Evolutionary conservation across 2,329 filamentous ascomycete genomes (phyloP).

Genomic region (Arthrobotrys pseudoclavata): DNA sequence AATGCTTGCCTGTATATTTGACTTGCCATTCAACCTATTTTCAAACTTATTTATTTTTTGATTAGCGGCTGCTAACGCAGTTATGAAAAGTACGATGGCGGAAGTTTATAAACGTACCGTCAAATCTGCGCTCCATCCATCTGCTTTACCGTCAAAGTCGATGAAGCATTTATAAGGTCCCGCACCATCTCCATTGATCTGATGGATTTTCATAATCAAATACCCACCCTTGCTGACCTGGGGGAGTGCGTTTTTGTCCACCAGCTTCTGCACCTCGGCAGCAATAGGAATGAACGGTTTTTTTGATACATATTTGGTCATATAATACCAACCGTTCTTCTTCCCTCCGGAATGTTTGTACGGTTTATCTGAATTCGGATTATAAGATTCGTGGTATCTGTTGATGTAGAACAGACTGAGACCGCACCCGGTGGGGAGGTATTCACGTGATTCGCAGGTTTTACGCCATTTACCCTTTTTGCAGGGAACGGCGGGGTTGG

Average conservation of each 20-base stretch:
- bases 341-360: slow-evolving; percentile 19
- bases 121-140: slow-evolving; percentile 61
- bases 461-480: slow-evolving; percentile 10
- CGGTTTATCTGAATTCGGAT: slow-evolving; percentile 20
- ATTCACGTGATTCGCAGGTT: not conserved
- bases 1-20: not conserved
- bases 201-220: slow-evolving; percentile 1
- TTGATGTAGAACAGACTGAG: slow-evolving; percentile 26
- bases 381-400: not conserved
- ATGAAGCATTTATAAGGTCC: slow-evolving; percentile 68
- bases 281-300: slow-evolving; percentile 10
- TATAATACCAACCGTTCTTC: slow-evolving; percentile 26
- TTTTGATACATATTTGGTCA: slow-evolving; percentile 12
- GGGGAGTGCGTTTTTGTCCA: not conserved
- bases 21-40: slow-evolving; percentile 16
- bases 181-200: slow-evolving; percentile 21
- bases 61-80: not conserved
- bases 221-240: not conserved
- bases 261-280: slow-evolving; percentile 1
- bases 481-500: slow-evolving; percentile 30
- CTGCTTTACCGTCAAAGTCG: slow-evolving; percentile 73
- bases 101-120: not conserved
- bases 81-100: not conserved
- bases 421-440: slow-evolving; percentile 23
- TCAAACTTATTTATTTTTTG: not conserved